Percentiles rank a stretch among this genome's conserved stretches.
phyloP scores from a whole-genome alignment of 768 basidiomycete genomes.

The Leccinum imitatum region DNA sequence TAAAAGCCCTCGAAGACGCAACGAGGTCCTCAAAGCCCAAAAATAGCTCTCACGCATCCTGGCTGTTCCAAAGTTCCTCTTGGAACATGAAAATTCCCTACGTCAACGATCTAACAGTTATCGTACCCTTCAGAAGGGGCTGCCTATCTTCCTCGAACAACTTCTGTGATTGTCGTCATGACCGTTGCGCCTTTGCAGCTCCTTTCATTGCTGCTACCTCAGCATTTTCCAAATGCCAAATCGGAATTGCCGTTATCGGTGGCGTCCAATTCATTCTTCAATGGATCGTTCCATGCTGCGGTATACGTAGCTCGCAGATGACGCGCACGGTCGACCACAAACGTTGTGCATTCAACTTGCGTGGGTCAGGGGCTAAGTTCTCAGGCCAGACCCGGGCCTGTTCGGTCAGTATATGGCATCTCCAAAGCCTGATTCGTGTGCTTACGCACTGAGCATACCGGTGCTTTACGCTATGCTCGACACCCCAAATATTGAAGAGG shows the following conservation, averaged over 20 bases:
- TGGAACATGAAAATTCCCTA: slow-evolving; percentile 21
- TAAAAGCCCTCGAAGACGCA: slow-evolving; percentile 21
- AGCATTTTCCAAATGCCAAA: slow-evolving; percentile 22
- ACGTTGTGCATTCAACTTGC: slow-evolving; percentile 10
- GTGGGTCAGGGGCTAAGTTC: slow-evolving; percentile 30
- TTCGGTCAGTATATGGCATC: slow-evolving; percentile 13
- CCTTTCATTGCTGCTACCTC: slow-evolving; percentile 15
- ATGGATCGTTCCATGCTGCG: slow-evolving; percentile 23
- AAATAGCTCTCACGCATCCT: slow-evolving; percentile 27
- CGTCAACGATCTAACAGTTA: slow-evolving; percentile 18
- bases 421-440: slow-evolving; percentile 19
- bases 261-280: slow-evolving; percentile 25
- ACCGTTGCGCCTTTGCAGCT: slow-evolving; percentile 9
- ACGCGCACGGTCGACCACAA: slow-evolving; percentile 1
- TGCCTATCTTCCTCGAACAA: slow-evolving; percentile 5
- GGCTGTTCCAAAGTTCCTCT: slow-evolving; percentile 7
- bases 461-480: slow-evolving; percentile 23
- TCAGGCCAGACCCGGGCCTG: slow-evolving; percentile 2
- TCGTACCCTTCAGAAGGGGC: not conserved
- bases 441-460: slow-evolving; percentile 13
- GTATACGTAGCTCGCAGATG: slow-evolving; percentile 8
- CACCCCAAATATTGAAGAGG: slow-evolving; percentile 10
- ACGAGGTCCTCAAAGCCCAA: slow-evolving; percentile 25
- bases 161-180: slow-evolving; percentile 31
- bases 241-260: slow-evolving; percentile 26